Evolutionary conservation across 2,329 filamentous ascomycete species (phyloP), one percentile per base, ranked within the genome.

Genomic region (Stagonosporopsis tanaceti): DNA sequence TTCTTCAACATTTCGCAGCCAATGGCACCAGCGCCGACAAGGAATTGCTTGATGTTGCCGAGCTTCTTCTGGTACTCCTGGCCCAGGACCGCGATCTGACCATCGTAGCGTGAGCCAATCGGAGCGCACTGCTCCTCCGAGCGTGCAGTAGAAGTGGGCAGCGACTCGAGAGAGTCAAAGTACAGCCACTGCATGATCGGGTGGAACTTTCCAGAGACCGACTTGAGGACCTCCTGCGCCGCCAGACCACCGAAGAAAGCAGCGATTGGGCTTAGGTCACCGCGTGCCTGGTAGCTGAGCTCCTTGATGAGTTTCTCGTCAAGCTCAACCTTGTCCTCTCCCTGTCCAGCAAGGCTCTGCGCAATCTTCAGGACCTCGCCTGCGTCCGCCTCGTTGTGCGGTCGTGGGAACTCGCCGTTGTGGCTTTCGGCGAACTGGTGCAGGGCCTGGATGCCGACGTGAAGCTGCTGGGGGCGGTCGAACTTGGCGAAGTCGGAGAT

Each of bases 1-100:
- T 98, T 98, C 86, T 99, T 99, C 66, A 99, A 82, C 90, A 98
- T 99, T 75, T 99, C 95, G 73, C 95, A 99, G 42, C 95, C 95
- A 76, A 99, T 99, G 62, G 96, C 95, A 69, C 95, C 95, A 44
- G 95, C 92, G 66, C 95, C 95, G 56, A 99, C 95, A 53, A 99
- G 84, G 82, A 99, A 99, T 70, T 98, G 88, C 71, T 89, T 95
- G 60, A 95, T 79, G 70, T 97, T 96, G 59, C 89, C 86, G 66
- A 99, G 85, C 83, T 97, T 97, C 48, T 97, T 90, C 78, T 99
- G 95, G 78, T 89, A 99, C 62, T 97, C 91, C 69, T 86, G 89
- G 61, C 95, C 95, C 65, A 99, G 96, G 1, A 99, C 95, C 2
- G 92, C 94, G 72, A 99, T 96, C 74, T 99, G 95, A 3, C 95